These are phyloP conservation scores for Alternaria burnsii DNA, from an alignment of 2,329 filamentous ascomycete species.

Conservation along the genomic window DNA sequence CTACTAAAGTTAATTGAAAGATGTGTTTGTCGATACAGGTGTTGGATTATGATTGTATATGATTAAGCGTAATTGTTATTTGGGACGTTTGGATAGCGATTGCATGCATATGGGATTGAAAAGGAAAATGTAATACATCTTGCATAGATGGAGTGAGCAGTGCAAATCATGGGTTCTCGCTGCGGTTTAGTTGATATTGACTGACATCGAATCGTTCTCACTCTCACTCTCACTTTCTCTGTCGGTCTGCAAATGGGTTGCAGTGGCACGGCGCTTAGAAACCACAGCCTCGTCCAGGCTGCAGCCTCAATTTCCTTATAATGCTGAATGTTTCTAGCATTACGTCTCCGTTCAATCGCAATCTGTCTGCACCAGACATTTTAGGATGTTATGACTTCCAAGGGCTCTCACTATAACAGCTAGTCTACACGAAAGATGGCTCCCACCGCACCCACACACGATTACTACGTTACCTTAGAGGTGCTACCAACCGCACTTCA, in stretches of 20 bases:
- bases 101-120: constrained; percentile 1
- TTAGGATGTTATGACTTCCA: background rate
- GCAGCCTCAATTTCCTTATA: background rate
- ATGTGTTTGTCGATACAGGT: constrained; percentile 3
- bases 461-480: constrained; percentile 8
- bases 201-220: background rate
- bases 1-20: constrained; percentile 28
- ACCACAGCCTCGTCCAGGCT: background rate
- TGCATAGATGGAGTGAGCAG: background rate
- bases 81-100: constrained; percentile 24
- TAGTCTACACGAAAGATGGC: background rate
- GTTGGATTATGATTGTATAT: constrained; percentile 30
- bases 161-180: background rate
- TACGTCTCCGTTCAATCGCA: background rate
- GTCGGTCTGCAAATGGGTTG: background rate
- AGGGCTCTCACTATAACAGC: background rate
- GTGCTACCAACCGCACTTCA: background rate
- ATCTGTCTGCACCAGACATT: background rate
- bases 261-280: background rate
- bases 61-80: constrained; percentile 24
- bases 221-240: background rate
- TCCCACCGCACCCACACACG: background rate
- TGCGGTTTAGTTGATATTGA: background rate
- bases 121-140: constrained; percentile 7
- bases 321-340: background rate